Base-by-base conservation (phyloP, 2,329 filamentous ascomycete species). In the Pseudogymnoascus destructans region DNA sequence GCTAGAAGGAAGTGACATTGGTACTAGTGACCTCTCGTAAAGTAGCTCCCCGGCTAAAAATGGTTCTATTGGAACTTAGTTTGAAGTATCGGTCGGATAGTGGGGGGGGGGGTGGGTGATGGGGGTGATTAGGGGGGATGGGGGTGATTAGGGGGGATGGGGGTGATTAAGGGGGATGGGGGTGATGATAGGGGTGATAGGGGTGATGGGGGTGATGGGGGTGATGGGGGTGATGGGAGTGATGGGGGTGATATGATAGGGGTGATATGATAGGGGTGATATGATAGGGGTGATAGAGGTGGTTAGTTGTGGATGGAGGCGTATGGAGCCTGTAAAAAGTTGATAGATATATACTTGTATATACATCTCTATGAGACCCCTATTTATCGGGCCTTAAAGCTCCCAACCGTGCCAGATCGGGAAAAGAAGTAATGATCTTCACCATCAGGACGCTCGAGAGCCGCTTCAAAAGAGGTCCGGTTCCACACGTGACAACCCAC, bases 401-500 rank as follows among this genome's bases (percentile, higher is more conserved):
- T 15, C 40, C 13, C 21, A 4, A 7, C 2, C 3, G 21, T 9
- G 40, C 40, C 40, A 49, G 40, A 49, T 49, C 40, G 40, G 40
- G 40, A n/a, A 49, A 49, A 49, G 40, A 7, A 27, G 40, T 49
- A 49, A 49, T 49, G 40, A 49, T 49, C 40, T 27, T 15, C 40
- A 5, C 1, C 19, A n/a, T 25, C 40, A 8, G 19, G 40, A 21
- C 40, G 21, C 40, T 49, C 27, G 40, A 49, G 27, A 49, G 40
- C 19, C 19, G 21, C 13, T 25, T 25, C 40, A 15, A 25, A 3
- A 9, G 9, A 27, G 40, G 13, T 10, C 40, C 40, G 40, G 27
- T 15, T 49, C 7, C 7, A 7, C 40, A 49, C 40, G 40, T 49
- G 40, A 49, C 40, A 49, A 49, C 40, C 40, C 40, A 49, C 40